Conservation (phyloP, 23 red algal species). For the Cyanidioschyzon merolae region DNA sequence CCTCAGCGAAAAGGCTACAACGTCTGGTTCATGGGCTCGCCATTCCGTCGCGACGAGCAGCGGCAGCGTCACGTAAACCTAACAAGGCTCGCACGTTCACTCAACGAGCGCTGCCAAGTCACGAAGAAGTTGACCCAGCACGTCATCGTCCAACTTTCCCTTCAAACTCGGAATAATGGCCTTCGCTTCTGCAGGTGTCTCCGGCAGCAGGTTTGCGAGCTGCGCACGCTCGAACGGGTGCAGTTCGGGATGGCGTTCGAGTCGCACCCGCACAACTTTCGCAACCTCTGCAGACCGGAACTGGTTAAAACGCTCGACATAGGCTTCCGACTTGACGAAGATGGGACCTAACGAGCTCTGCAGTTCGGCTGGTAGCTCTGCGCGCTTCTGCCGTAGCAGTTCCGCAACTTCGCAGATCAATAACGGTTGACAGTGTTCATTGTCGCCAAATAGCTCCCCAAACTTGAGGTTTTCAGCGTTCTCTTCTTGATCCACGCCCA, state of each 20-base stretch:
- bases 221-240: slow-evolving; percentile 22
- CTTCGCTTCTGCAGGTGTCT: slow-evolving; percentile 26
- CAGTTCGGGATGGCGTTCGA: slow-evolving; percentile 17
- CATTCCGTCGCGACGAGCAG: too few relatives aligned
- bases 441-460: neutral
- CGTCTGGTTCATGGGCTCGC: too few relatives aligned
- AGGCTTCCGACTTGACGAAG: slow-evolving; percentile 7
- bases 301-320: slow-evolving; percentile 18
- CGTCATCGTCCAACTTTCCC: slow-evolving; percentile 22
- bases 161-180: slow-evolving; percentile 30
- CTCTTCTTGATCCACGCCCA: neutral
- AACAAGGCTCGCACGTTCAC: too few relatives aligned
- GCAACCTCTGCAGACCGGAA: slow-evolving; percentile 19
- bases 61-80: too few relatives aligned
- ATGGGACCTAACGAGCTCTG: neutral
- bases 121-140: slow-evolving; percentile 11
- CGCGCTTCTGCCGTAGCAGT: slow-evolving; percentile 8
- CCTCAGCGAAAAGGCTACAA: too few relatives aligned
- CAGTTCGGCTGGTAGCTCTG: neutral
- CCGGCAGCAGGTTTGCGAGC: slow-evolving; percentile 21
- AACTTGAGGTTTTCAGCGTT: neutral
- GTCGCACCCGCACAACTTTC: slow-evolving; percentile 10
- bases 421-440: neutral
- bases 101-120: slow-evolving; percentile 22
- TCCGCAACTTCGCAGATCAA: slow-evolving; percentile 16